Conservation (phyloP, 495 filamentous ascomycete species). For the Cercophora newfieldiana region DNA sequence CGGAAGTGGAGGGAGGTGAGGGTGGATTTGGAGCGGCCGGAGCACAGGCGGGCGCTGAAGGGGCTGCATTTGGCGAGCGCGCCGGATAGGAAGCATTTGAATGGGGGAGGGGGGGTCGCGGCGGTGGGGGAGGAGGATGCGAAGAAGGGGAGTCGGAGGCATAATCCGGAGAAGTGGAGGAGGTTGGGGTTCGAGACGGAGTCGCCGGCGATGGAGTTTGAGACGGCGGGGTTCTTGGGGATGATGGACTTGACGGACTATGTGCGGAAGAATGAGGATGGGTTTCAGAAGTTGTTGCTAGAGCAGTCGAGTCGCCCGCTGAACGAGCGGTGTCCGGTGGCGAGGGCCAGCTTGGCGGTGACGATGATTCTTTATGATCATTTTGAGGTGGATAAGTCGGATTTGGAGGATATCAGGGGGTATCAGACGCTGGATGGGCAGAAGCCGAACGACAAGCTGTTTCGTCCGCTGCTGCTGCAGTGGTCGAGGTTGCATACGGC, state of each 20-base stretch:
- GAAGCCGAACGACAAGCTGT: conserved; percentile 79
- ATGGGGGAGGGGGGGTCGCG: conserved; percentile 25
- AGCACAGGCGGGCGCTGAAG: conserved; percentile 86
- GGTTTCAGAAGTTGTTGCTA: conserved; percentile 85
- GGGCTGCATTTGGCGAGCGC: conserved; percentile 81
- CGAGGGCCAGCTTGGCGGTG: conserved; percentile 81
- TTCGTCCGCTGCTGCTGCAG: conserved; percentile 84
- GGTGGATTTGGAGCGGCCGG: conserved; percentile 80
- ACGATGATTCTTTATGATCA: conserved; percentile 90
- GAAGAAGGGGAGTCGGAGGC: conserved; percentile 60
- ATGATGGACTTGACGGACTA: conserved; percentile 98
- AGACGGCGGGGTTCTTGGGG: conserved; percentile 81
- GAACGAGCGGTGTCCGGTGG: conserved; percentile 81
- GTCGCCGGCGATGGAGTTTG: conserved; percentile 80
- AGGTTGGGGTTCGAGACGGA: conserved; percentile 91
- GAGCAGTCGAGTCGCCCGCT: conserved; percentile 79
- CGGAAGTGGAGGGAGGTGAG: conserved; percentile 86
- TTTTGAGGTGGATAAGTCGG: conserved; percentile 89
- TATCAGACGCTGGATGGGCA: conserved; percentile 76
- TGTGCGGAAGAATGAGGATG: conserved; percentile 84
- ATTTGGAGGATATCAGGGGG: conserved; percentile 75
- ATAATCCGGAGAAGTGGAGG: conserved; percentile 92
- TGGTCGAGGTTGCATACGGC: conserved; percentile 95
- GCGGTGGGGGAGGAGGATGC: conserved; percentile 27
- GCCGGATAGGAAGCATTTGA: conserved; percentile 53